Evolutionary conservation across 257 asterid genomes (phyloP).

Genomic region (Solanum rostratum): DNA sequence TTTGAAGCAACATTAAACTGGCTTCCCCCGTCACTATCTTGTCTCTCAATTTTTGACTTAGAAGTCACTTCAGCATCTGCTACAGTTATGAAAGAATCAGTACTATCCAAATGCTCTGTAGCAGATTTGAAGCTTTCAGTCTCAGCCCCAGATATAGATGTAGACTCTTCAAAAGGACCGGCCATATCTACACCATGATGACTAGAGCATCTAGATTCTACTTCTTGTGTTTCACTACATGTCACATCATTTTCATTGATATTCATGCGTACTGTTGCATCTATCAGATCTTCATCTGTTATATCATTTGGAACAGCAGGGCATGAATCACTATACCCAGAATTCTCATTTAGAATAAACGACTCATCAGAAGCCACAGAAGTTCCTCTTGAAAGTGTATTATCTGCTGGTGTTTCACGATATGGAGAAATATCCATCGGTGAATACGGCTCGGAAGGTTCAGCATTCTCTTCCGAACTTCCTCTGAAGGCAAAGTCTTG

Average conservation of each 20-base stretch:
- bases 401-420: conserved; percentile 43
- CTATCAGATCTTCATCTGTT: conserved; percentile 39
- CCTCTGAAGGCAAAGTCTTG: conserved; percentile 37
- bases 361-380: conserved; percentile 69
- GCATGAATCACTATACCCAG: conserved; percentile 28
- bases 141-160: conserved; percentile 54
- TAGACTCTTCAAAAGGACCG: conserved; percentile 46
- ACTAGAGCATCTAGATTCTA: conserved; percentile 14
- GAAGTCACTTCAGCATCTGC: conserved; percentile 55
- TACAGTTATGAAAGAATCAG: conserved; percentile 66
- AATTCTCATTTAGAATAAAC: conserved; percentile 27
- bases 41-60: conserved; percentile 32
- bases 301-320: conserved; percentile 24
- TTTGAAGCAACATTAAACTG: conserved; percentile 29
- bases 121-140: conserved; percentile 90
- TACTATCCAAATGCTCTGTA: conserved; percentile 64
- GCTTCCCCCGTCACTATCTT: conserved; percentile 43
- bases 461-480: conserved; percentile 26
- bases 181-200: conserved; percentile 25
- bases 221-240: conserved; percentile 15
- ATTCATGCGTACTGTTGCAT: conserved; percentile 33
- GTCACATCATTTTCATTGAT: conserved; percentile 31
- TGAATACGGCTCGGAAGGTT: conserved; percentile 60
- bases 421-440: conserved; percentile 95
- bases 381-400: conserved; percentile 44